Conservation (phyloP, 345 rosid genomes). For the Camelina laxa region DNA sequence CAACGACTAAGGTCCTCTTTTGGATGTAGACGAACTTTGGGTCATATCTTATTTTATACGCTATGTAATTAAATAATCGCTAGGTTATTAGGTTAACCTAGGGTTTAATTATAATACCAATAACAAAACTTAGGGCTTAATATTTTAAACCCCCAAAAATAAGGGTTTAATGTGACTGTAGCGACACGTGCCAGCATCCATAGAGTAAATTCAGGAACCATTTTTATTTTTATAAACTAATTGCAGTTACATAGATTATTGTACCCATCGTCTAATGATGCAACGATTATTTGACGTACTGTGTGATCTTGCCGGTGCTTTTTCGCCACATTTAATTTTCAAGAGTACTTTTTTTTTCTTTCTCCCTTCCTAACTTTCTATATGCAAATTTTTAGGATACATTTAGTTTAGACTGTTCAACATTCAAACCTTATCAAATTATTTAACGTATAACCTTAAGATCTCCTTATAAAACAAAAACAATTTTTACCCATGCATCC, state of each 20-base stretch:
- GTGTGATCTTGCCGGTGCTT: slow-evolving; percentile 9
- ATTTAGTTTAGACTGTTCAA: background rate
- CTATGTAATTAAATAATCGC: slow-evolving; percentile 27
- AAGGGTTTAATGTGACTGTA: slow-evolving; percentile 27
- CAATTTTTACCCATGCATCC: background rate
- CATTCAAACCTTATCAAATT: background rate
- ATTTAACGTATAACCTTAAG: background rate
- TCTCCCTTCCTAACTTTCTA: too few relatives aligned
- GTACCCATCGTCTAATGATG: slow-evolving; percentile 27
- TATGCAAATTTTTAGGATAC: too few relatives aligned
- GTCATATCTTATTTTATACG: slow-evolving; percentile 35
- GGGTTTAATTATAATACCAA: slow-evolving; percentile 17
- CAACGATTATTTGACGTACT: slow-evolving; percentile 21
- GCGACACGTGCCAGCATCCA: slow-evolving; percentile 35
- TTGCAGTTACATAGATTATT: background rate
- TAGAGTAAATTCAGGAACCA: slow-evolving; percentile 26
- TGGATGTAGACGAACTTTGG: slow-evolving; percentile 30
- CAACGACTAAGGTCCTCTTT: slow-evolving; percentile 43
- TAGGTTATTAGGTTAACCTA: slow-evolving; percentile 42
- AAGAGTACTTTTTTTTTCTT: background rate
- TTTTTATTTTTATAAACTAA: background rate
- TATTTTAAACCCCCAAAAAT: slow-evolving; percentile 31
- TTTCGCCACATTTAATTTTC: background rate
- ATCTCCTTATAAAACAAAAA: background rate
- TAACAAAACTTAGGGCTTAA: slow-evolving; percentile 28